These are phyloP conservation scores for Daucus carota DNA, from an alignment of 129 eudicot species.

Conservation along the genomic window DNA sequence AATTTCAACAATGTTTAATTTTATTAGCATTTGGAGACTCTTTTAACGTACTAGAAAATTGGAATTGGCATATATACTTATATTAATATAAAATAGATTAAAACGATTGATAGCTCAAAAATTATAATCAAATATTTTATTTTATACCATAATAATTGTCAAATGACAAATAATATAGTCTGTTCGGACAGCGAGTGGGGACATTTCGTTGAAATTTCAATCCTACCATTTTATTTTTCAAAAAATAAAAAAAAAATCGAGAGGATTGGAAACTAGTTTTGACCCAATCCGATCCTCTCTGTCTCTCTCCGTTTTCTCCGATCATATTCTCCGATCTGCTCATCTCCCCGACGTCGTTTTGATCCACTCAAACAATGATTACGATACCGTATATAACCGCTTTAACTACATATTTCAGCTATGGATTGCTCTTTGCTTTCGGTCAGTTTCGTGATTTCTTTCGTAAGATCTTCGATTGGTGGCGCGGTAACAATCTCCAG, in stretches of 20 bases:
- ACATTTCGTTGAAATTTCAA: background rate
- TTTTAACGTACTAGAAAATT: too few species aligned
- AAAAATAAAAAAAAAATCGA: background rate
- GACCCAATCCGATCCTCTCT: slow-evolving; percentile 32
- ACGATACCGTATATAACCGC: slow-evolving; percentile 81
- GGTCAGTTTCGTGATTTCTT: slow-evolving; percentile 88
- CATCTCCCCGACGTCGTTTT: slow-evolving; percentile 8
- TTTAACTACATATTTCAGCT: slow-evolving; percentile 76
- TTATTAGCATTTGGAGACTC: too few species aligned
- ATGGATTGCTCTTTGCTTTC: slow-evolving; percentile 68
- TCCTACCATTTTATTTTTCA: background rate
- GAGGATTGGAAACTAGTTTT: slow-evolving; percentile 20
- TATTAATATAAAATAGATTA: too few species aligned
- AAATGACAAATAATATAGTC: too few species aligned
- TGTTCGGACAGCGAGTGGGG: background rate
- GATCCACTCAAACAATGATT: slow-evolving; percentile 39
- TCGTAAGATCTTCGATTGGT: slow-evolving; percentile 61
- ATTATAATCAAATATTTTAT: too few species aligned
- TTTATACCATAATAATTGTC: too few species aligned
- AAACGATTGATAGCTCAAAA: too few species aligned
- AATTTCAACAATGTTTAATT: too few species aligned
- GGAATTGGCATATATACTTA: too few species aligned
- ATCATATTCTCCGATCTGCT: background rate
- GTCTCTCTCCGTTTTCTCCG: slow-evolving; percentile 4
- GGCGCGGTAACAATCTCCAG: slow-evolving; percentile 62